Base-by-base conservation (phyloP, 1,284 basidiomycete species). In the Apiotrichum mycotoxinovorans region DNA sequence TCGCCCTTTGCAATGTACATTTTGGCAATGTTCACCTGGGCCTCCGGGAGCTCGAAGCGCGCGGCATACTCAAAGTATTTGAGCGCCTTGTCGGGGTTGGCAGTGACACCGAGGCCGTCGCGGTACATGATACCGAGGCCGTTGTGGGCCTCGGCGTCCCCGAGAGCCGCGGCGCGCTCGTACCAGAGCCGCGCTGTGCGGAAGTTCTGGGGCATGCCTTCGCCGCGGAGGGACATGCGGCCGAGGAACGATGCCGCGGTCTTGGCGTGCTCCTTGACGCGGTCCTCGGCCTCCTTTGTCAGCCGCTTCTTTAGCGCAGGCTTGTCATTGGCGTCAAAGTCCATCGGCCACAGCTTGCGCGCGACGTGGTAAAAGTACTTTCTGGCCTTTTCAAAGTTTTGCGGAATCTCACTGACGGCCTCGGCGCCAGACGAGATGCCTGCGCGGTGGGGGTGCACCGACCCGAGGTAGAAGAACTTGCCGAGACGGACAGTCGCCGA, bases 401-500 rank as follows among this genome's bases (percentile, higher is more conserved):
- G 83, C 1, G 84, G 83, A 22, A 93, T 82, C 26, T 85, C 84
- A 12, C 89, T 91, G 40, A 92, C 88, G 20, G 88, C 89, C 75
- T 94, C 91, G 27, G 88, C 89, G n/a, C 84, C 91, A 1, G 90
- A 89, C 0, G 83, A 83, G 34, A 89, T 84, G 4, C 91, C 91
- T 11, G 88, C 87, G 38, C 38, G 37, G 42, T 53, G 51, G 2
- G 54, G 48, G 69, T 93, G 93, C 34, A 94, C 86, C 51, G 87
- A 91, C 12, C 93, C 93, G 69, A 91, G 88, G 71, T 97, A 97
- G 78, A 87, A 94, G n/a, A 95, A 87, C 73, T 89, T 87, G 17
- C 91, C 93, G 2, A 97, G 83, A 23, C 88, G 85, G 72, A 88
- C 90, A 1, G 91, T 89, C 70, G 89, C 94, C 63, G 87, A 84